Base-by-base conservation (phyloP, 768 basidiomycete genomes). In the Auricularia sp. region DNA sequence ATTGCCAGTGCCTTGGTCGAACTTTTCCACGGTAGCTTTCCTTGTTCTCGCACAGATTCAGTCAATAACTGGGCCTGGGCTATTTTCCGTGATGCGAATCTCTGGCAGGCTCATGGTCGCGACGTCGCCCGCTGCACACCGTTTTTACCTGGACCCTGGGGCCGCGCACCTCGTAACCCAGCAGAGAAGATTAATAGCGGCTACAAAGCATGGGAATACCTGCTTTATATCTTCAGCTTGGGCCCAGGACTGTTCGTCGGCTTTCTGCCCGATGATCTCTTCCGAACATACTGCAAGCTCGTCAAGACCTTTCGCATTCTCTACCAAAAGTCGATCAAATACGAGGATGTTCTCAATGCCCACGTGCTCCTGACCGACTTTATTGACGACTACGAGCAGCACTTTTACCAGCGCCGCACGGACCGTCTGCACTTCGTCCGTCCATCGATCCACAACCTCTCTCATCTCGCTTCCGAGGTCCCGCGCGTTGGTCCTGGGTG, bases 111-210 rank as follows among this genome's bases (percentile, higher is more conserved):
- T 2, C 79, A 80, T 68, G 78, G 78, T 0, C 58, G 62, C 36
- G 64, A 42, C 0, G 77, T 81, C 21, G 76, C 72, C 0, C 64
- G 53, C 11, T 67, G 72, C 0, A 70, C 69, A 0, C 66, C 67
- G 3, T 79, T 75, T 61, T 67, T 80, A 18, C 78, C 78, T 23
- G 72, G 73, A 0, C 78, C 74, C 0, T 80, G 78, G 69, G 75
- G 79, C 67, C 71, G 75, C 3, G 73, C 77, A 3, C 81, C 78
- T 3, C 73, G 77, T 0, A 77, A 81, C 64, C 71, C 71, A 12
- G 77, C 77, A 0, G 70, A 75, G 51, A 80, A 80, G 64, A 73
- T 80, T 63, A 66, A 72, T 3, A 77, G 75, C 64, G 76, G 77
- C 0, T 80, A 78, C 66, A 78, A 79, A 51, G 76, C 76, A 1